phyloP scores from a whole-genome alignment of 2,329 filamentous ascomycete species.

The Venturia oleaginea region DNA sequence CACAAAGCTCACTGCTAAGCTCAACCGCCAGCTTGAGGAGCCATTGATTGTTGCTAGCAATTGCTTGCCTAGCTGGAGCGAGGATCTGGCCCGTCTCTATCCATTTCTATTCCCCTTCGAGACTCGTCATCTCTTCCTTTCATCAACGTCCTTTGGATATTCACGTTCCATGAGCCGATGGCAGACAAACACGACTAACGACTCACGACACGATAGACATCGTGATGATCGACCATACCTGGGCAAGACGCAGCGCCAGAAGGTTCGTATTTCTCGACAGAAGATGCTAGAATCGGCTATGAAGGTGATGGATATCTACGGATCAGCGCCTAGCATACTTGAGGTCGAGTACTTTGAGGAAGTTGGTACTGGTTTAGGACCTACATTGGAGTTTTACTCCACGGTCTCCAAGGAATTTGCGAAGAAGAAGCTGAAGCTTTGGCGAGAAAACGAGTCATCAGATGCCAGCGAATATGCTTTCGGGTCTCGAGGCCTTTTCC shows the following conservation, averaged over 20 bases:
- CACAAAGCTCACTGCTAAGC: slow-evolving; percentile 93
- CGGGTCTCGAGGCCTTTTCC: slow-evolving; percentile 77
- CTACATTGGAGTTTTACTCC: slow-evolving; percentile 95
- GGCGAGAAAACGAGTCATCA: slow-evolving; percentile 79
- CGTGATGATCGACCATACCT: slow-evolving; percentile 86
- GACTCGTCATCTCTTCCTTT: slow-evolving; percentile 89
- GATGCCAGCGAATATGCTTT: slow-evolving; percentile 74
- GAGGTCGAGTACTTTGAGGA: slow-evolving; percentile 99
- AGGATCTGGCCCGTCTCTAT: slow-evolving; percentile 86
- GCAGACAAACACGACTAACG: slow-evolving; percentile 79
- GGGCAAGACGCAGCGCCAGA: slow-evolving; percentile 85
- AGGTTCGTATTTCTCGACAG: slow-evolving; percentile 92
- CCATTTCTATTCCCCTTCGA: slow-evolving; percentile 98
- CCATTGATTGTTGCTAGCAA: slow-evolving; percentile 95
- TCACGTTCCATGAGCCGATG: slow-evolving; percentile 94
- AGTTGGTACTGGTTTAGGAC: slow-evolving; percentile 89
- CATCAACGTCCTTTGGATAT: slow-evolving; percentile 97
- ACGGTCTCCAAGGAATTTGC: slow-evolving; percentile 95
- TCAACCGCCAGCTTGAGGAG: slow-evolving; percentile 94
- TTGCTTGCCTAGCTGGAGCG: slow-evolving; percentile 90
- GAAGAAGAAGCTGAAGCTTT: slow-evolving; percentile 93
- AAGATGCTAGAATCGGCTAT: slow-evolving; percentile 93
- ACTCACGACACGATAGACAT: slow-evolving; percentile 69
- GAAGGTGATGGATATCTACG: slow-evolving; percentile 98
- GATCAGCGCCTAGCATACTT: slow-evolving; percentile 87